A percentile compares a stretch with the other conserved stretches of the same genome.
Evolutionary conservation across 2,329 filamentous ascomycete genomes (phyloP).

Genomic region (Trichoderma breve): DNA sequence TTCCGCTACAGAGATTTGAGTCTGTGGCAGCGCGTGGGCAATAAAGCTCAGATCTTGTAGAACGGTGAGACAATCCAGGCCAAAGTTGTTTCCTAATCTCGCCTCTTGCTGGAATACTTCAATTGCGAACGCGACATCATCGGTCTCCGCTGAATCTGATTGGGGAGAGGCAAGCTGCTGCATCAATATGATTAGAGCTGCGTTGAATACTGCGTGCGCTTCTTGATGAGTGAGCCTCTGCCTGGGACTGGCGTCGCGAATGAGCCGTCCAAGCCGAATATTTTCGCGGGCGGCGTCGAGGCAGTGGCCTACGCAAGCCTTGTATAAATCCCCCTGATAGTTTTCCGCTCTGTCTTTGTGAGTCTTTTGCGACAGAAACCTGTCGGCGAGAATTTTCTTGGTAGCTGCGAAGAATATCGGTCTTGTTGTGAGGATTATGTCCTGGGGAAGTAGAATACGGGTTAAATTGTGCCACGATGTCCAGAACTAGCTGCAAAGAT

Average conservation of each 20-base stretch:
- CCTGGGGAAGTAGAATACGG: neutral
- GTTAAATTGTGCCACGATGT: neutral
- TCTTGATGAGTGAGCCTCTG: neutral
- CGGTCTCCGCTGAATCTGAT: neutral
- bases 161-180: neutral
- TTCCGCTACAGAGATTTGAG: neutral
- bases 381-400: neutral
- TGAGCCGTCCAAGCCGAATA: neutral
- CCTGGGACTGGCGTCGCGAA: neutral
- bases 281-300: neutral
- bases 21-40: neutral
- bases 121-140: neutral
- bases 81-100: neutral
- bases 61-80: neutral
- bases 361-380: neutral
- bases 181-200: neutral
- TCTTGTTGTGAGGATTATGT: neutral
- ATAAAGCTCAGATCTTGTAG: neutral
- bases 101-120: neutral
- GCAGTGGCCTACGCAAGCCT: neutral
- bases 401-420: neutral
- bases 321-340: neutral
- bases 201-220: neutral
- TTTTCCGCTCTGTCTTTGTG: neutral
- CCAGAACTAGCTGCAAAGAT: neutral